Evolutionary conservation across 2,329 filamentous ascomycete species (phyloP).

Genomic region (Aspergillus sp.): DNA sequence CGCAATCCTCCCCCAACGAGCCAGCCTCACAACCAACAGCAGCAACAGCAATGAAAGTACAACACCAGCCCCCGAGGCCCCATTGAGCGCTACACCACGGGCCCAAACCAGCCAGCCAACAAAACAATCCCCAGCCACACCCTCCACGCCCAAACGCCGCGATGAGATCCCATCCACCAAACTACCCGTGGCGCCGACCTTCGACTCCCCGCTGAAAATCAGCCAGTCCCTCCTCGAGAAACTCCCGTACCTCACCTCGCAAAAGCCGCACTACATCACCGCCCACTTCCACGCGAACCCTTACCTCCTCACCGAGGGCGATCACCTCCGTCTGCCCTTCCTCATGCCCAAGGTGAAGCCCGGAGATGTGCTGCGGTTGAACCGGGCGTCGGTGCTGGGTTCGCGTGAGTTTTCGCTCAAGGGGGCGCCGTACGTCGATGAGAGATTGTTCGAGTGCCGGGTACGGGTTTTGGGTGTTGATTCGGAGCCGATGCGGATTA

Average conservation of each 20-base stretch:
- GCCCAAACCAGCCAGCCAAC: slow-evolving; percentile 17
- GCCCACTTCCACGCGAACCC: slow-evolving; percentile 46
- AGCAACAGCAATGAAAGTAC: slow-evolving; percentile 23
- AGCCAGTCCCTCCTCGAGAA: slow-evolving; percentile 36
- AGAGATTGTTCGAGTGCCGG: slow-evolving; percentile 76
- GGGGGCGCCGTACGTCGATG: slow-evolving; percentile 75
- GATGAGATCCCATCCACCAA: slow-evolving; percentile 25
- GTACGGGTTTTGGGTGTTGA: slow-evolving; percentile 82
- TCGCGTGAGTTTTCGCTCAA: slow-evolving; percentile 88
- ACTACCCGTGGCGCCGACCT: slow-evolving; percentile 33
- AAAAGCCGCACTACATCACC: slow-evolving; percentile 44
- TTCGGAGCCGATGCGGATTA: slow-evolving; percentile 69
- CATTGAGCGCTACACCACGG: slow-evolving; percentile 20
- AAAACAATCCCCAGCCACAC: slow-evolving; percentile 6
- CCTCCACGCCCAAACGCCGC: slow-evolving; percentile 16
- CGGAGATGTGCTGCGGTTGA: slow-evolving; percentile 82
- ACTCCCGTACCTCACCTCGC: slow-evolving; percentile 40
- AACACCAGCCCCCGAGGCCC: slow-evolving; percentile 23
- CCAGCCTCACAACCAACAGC: slow-evolving; percentile 32
- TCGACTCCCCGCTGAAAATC: slow-evolving; percentile 34
- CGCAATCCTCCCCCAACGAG: slow-evolving; percentile 22
- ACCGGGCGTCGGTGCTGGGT: slow-evolving; percentile 76
- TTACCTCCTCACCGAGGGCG: slow-evolving; percentile 56
- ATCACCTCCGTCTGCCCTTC: slow-evolving; percentile 73
- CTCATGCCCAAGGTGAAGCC: slow-evolving; percentile 70